Evolutionary conservation across 148 eudicot genomes (phyloP).

Genomic region (Rhododendron ferrugineum): DNA sequence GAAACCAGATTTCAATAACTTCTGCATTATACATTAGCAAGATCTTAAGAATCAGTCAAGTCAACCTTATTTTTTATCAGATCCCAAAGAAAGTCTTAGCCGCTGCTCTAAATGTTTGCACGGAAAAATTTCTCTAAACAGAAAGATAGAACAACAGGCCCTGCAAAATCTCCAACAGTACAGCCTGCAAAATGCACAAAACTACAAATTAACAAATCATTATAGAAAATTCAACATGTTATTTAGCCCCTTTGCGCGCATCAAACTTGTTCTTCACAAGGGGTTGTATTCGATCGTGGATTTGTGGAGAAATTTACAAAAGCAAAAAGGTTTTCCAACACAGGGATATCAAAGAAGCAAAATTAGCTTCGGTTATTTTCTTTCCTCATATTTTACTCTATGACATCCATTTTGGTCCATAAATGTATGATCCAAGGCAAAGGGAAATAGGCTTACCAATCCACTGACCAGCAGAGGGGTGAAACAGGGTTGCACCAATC

Average conservation of each 20-base stretch:
- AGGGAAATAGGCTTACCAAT: slow-evolving; percentile 47
- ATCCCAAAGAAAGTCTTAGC: not conserved
- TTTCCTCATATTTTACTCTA: not conserved
- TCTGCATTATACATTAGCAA: not conserved
- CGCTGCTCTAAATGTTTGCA: slow-evolving; percentile 11
- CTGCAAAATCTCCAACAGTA: slow-evolving; percentile 72
- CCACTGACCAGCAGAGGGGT: slow-evolving; percentile 83
- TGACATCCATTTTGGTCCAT: not conserved
- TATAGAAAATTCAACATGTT: not conserved
- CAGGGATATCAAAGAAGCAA: not conserved
- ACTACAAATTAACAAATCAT: not conserved
- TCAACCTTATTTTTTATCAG: not conserved
- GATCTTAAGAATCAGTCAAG: not conserved
- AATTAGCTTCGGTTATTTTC: not conserved
- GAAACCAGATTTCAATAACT: not conserved
- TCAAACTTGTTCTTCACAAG: not conserved
- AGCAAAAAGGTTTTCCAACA: not conserved
- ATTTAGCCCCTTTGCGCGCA: not conserved
- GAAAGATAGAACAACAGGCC: slow-evolving; percentile 56
- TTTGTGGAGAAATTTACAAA: not conserved
- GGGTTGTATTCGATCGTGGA: not conserved
- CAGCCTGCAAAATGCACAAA: slow-evolving; percentile 50
- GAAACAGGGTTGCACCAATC: slow-evolving; percentile 59
- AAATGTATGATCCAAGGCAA: not conserved
- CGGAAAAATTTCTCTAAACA: slow-evolving; percentile 52